A percentile compares a stretch with the other conserved stretches of the same genome.
Conservation (phyloP, 2,329 filamentous ascomycete genomes). For the Aspergillus sp. region DNA sequence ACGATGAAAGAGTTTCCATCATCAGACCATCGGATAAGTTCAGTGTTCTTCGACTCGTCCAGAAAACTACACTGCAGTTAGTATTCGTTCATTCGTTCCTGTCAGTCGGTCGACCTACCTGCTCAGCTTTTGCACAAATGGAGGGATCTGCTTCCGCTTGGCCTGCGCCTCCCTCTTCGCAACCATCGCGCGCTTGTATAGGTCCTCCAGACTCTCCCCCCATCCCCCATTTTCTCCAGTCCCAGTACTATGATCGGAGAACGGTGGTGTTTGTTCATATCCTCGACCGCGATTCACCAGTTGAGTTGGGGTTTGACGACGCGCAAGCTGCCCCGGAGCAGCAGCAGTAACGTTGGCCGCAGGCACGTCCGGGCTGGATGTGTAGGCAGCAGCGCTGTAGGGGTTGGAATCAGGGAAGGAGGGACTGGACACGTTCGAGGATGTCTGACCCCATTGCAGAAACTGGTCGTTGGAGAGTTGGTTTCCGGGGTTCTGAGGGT, state of each 20-base stretch:
- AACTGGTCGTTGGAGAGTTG: conserved; percentile 55
- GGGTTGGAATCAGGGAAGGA: conserved; percentile 45
- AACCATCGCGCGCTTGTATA: conserved; percentile 76
- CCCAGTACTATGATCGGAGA: conserved; percentile 31
- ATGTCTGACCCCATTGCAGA: conserved; percentile 56
- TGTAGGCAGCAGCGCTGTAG: conserved; percentile 30
- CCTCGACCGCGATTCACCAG: conserved; percentile 39
- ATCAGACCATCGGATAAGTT: conserved; percentile 95
- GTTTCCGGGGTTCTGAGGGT: conserved; percentile 45
- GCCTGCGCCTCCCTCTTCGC: conserved; percentile 85
- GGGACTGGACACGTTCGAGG: conserved; percentile 31
- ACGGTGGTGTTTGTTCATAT: conserved; percentile 39
- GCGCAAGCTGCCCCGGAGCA: conserved; percentile 45
- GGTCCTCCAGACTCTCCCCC: conserved; percentile 69
- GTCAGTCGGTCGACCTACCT: conserved; percentile 64
- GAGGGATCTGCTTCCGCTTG: conserved; percentile 93
- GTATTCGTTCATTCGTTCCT: neutral
- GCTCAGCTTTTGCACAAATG: conserved; percentile 96
- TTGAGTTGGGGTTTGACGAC: conserved; percentile 42
- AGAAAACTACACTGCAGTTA: conserved; percentile 68
- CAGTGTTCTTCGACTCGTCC: conserved; percentile 87
- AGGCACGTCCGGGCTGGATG: conserved; percentile 53
- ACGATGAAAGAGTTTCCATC: conserved; percentile 97
- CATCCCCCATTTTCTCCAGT: conserved; percentile 43
- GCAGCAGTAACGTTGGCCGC: conserved; percentile 45